Base-by-base conservation (phyloP, 1,284 basidiomycete species). In the Gomphus bonarii region DNA sequence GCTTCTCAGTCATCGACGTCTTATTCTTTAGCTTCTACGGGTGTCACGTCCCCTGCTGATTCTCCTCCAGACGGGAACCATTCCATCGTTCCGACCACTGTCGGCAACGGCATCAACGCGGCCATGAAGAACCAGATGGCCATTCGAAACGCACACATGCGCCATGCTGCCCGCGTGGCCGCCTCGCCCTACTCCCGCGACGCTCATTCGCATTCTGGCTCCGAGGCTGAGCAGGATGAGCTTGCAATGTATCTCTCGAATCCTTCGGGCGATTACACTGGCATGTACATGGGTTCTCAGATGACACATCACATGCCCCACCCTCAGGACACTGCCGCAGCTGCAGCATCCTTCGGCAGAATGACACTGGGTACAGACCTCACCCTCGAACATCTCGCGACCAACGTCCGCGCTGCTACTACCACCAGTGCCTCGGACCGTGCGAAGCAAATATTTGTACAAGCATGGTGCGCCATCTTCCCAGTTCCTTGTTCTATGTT, bases 361-460 rank as follows among this genome's bases (percentile, higher is more conserved):
- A 84, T 89, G 84, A 76, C 81, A 20, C 69, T 90, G 67, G 81
- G 75, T 63, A 77, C 81, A 52, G 84, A 88, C 71, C 85, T 89
- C 63, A 81, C 81, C 16, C 76, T 91, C 59, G 89, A 91, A 72
- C 91, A 91, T 72, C 74, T 91, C 57, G 88, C 88, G 8, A 85
- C 84, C 54, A 91, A 90, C 64, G 88, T 91, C 53, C 82, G 89
- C 46, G 87, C 86, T 36, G 89, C 88, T 11, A 91, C 89, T 2
- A 91, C 89, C 12, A 91, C 89, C 40, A 90, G 86, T 66, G 89
- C 88, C 50, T 91, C 88, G 11, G 88, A 91, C 69, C 75, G 89
- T 65, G 88, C 88, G 51, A 91, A 91, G 66, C 88, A 91, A 73
- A 91, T 91, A 65, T 91, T 91, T 66, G 88, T 91, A 30, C 89